Conservation (phyloP, 257 asterid species). For the Nicotiana undulata region DNA sequence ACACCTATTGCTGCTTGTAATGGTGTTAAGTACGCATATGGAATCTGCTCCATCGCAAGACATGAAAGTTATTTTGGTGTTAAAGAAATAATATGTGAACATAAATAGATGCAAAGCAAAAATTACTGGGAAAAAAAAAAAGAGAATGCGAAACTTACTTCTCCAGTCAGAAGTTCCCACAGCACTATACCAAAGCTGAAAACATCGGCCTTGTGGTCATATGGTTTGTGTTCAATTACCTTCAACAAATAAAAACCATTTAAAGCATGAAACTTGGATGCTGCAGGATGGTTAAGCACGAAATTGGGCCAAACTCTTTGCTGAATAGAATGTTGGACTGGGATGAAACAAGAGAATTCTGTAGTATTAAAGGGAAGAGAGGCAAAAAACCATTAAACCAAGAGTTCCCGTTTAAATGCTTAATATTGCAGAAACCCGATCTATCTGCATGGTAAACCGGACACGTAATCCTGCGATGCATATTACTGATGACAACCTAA, state of each 20-base stretch:
- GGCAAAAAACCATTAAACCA: not conserved
- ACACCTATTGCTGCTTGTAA: constrained; percentile 49
- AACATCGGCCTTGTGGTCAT: constrained; percentile 42
- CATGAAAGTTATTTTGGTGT: not conserved
- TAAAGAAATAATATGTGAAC: not conserved
- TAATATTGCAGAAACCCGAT: not conserved
- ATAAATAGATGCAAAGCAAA: not conserved
- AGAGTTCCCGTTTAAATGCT: not conserved
- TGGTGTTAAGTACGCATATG: constrained; percentile 41
- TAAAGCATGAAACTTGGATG: not conserved
- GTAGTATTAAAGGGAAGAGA: not conserved
- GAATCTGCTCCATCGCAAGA: constrained; percentile 26
- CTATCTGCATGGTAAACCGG: not conserved
- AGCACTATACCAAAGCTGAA: constrained; percentile 39
- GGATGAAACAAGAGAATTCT: not conserved
- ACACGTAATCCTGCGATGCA: not conserved
- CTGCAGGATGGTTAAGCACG: not conserved
- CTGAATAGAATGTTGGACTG: not conserved
- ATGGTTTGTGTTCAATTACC: constrained; percentile 47
- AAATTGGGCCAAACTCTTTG: not conserved
- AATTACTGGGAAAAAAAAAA: too few relatives aligned
- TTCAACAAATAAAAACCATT: constrained; percentile 10
- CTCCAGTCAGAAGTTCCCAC: constrained; percentile 49
- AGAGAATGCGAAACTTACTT: constrained; percentile 18
- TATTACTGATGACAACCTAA: not conserved